Base-by-base conservation (phyloP, 2,329 filamentous ascomycete genomes). In the Aspergillus thermomutatus region DNA sequence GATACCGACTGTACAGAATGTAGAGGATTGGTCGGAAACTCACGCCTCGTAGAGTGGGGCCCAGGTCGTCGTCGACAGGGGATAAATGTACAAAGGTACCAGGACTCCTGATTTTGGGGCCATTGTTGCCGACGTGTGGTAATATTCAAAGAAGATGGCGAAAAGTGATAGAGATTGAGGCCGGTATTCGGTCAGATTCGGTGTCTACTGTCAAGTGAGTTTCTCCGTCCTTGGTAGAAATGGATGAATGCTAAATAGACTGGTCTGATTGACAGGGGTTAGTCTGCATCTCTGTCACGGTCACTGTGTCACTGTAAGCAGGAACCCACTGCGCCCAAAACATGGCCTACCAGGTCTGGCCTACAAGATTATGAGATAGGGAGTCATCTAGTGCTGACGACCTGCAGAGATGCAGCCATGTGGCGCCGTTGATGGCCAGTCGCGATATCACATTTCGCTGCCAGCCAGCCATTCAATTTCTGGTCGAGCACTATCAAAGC, bases 11-110 rank as follows among this genome's bases (percentile, higher is more conserved):
- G n/a, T n/a, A n/a, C n/a, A n/a, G n/a, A n/a, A n/a, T n/a, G n/a
- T n/a, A n/a, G n/a, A 4, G n/a, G 28, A 31, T 31, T 31, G 28
- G 31, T 17, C 25, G 4, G 25, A 23, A 50, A 49, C 45, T 59
- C 52, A 62, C 60, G 60, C 59, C 21, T 58, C 37, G 50, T 59
- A 62, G 1, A 62, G 60, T 59, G 59, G 60, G 53, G 53, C 56
- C 60, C 60, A 62, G 8, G 52, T 57, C n/a, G 55, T 56, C 1
- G 54, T 26, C 0, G 58, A 53, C 45, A 61, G 26, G 27, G 60
- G 60, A 49, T 62, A 62, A 34, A 62, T 61, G 37, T 62, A 62
- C 50, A 61, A 52, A 10, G 60, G 60, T 10, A 62, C 59, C 8
- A 62, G 56, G 3, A 61, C 55, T 3, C 54, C 54, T 1, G 60